Percentiles rank a stretch among this genome's conserved stretches.
phyloP scores from a whole-genome alignment of 306 rosid species.

The Pterocarpus santalinus region DNA sequence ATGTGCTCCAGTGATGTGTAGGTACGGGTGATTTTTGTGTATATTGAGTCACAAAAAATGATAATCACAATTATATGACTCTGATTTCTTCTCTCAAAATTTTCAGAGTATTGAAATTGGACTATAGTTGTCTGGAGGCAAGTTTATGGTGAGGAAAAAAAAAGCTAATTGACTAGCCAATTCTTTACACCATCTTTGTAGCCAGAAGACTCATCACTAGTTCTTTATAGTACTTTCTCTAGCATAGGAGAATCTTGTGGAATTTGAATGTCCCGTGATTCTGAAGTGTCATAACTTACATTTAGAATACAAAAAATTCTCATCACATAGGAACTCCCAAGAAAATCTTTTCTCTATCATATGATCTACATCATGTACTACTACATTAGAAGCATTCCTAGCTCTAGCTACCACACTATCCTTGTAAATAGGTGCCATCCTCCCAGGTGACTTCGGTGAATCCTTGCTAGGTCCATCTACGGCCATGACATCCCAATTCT shows the following conservation, averaged over 20 bases:
- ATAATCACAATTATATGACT: not conserved
- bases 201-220: slow-evolving; percentile 10
- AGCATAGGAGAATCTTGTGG: slow-evolving; percentile 70
- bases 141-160: not conserved
- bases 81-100: slow-evolving; percentile 2
- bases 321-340: slow-evolving; percentile 91
- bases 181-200: slow-evolving; percentile 19
- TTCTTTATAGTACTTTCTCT: slow-evolving; percentile 44
- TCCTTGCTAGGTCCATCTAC: slow-evolving; percentile 87
- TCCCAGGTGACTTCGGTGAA: slow-evolving; percentile 75
- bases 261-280: slow-evolving; percentile 61
- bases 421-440: slow-evolving; percentile 83
- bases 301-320: slow-evolving; percentile 80
- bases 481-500: slow-evolving; percentile 79
- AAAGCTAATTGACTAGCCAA: slow-evolving; percentile 9
- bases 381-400: slow-evolving; percentile 66
- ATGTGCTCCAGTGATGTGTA: not conserved
- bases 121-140: slow-evolving; percentile 16
- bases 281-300: slow-evolving; percentile 86
- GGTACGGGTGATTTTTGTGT: not conserved
- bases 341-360: slow-evolving; percentile 93
- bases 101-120: not conserved
- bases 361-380: slow-evolving; percentile 82
- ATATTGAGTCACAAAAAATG: not conserved
- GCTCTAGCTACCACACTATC: slow-evolving; percentile 79